Base-by-base conservation (phyloP, 2,329 filamentous ascomycete genomes). In the Fusarium sp. region DNA sequence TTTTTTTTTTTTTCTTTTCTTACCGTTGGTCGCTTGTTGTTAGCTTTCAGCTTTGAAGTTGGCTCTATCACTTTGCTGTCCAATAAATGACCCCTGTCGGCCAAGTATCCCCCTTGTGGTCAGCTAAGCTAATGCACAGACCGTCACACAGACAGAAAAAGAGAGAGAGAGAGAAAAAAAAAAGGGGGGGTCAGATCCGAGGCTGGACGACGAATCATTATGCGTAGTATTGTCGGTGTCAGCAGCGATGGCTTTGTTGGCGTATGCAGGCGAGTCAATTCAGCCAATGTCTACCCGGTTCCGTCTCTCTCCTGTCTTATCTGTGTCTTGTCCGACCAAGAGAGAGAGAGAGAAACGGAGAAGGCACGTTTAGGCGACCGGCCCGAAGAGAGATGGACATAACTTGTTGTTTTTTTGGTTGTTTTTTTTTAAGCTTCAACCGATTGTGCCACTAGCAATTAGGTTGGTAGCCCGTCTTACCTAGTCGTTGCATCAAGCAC, bases 401-500 rank as follows among this genome's bases (percentile, higher is more conserved):
- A 37, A 27, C 33, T 27, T 32, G 11, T 31, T n/a, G n/a, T n/a
- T n/a, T n/a, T n/a, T n/a, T n/a, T n/a, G n/a, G n/a, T n/a, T n/a
- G n/a, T n/a, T n/a, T n/a, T n/a, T 29, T 25, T 52, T 58, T 53
- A 58, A 59, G 25, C 56, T 59, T 59, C 8, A 42, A 35, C 53
- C 36, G 53, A 31, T 31, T 21, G 23, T 42, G 23, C 10, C 56
- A 44, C 54, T 32, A 59, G 47, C 8, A 25, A 36, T 42, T n/a
- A n/a, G n/a, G n/a, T n/a, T 17, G 25, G 21, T 14, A 17, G 13
- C 9, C 14, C 27, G 23, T 25, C 23, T 25, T 25, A 25, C 23
- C 8, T 25, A 25, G 23, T 25, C 23, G 8, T 6, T 25, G 23
- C 23, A 25, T 25, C 2, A 25, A 25, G 27, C 27, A 29, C 27